A percentile compares a stretch with the other conserved stretches of the same genome.
Evolutionary conservation across 2,329 filamentous ascomycete species (phyloP).

Genomic region (Dactylonectria macrodidyma): DNA sequence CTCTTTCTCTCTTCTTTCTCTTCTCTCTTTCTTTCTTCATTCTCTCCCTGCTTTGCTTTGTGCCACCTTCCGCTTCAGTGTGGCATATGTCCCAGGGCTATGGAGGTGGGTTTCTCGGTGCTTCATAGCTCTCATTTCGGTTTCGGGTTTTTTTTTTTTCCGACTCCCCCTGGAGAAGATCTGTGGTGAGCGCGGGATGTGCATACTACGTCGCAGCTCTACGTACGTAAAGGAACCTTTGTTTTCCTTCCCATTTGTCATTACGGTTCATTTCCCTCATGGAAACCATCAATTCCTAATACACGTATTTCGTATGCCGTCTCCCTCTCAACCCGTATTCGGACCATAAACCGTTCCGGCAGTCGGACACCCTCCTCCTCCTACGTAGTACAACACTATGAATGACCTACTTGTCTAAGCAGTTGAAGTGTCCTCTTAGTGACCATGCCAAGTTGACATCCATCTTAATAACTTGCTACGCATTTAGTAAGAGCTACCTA

Average conservation of each 20-base stretch:
- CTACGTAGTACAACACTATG: too few relatives aligned
- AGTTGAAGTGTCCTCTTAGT: too few relatives aligned
- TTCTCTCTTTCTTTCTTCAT: not conserved
- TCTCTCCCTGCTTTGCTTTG: not conserved
- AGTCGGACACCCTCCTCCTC: not conserved
- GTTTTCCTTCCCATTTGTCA: not conserved
- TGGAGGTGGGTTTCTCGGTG: not conserved
- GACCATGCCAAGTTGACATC: too few relatives aligned
- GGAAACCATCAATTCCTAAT: not conserved
- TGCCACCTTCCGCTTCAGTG: constrained; percentile 6
- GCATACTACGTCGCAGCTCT: not conserved
- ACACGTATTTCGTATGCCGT: not conserved
- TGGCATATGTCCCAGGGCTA: not conserved
- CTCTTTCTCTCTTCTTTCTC: not conserved
- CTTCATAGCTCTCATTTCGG: not conserved
- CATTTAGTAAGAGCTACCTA: too few relatives aligned
- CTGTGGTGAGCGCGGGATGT: not conserved
- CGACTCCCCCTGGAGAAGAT: not conserved
- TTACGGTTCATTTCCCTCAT: not conserved
- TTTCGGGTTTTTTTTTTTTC: not conserved
- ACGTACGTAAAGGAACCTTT: not conserved
- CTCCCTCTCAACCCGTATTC: not conserved
- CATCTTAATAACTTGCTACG: too few relatives aligned
- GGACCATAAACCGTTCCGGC: not conserved
- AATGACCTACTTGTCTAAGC: too few relatives aligned